phyloP scores from a whole-genome alignment of 257 asterid genomes.

The Penstemon barbatus region DNA sequence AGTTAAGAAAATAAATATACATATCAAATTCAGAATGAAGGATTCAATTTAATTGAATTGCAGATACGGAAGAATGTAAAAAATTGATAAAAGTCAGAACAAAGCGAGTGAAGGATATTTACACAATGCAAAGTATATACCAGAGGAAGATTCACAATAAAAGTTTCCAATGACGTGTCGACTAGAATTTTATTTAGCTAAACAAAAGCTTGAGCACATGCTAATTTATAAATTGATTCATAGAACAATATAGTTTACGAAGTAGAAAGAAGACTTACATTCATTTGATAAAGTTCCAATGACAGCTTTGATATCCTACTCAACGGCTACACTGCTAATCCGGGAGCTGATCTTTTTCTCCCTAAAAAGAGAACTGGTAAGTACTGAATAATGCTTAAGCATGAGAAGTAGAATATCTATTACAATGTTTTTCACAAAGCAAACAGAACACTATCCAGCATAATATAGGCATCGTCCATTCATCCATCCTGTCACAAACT shows the following conservation, averaged over 20 bases:
- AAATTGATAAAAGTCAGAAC: not conserved
- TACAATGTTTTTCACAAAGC: slow-evolving; percentile 2
- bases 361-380: slow-evolving; percentile 16
- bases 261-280: slow-evolving; percentile 31
- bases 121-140: not conserved
- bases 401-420: slow-evolving; percentile 4
- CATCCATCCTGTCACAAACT: slow-evolving; percentile 13
- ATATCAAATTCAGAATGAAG: slow-evolving; percentile 4
- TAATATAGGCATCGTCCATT: not conserved
- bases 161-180: not conserved
- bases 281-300: slow-evolving; percentile 27
- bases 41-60: not conserved
- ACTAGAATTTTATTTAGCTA: not conserved
- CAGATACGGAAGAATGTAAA: not conserved
- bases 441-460: slow-evolving; percentile 1
- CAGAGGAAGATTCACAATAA: not conserved
- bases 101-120: not conserved
- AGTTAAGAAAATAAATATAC: not conserved
- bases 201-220: not conserved
- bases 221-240: slow-evolving; percentile 1
- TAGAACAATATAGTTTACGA: not conserved
- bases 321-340: slow-evolving; percentile 11
- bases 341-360: slow-evolving; percentile 19
- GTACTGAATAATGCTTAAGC: slow-evolving; percentile 16
- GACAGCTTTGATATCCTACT: slow-evolving; percentile 23